Base-by-base conservation (phyloP, 768 basidiomycete genomes). In the Saitozyma sp. region DNA sequence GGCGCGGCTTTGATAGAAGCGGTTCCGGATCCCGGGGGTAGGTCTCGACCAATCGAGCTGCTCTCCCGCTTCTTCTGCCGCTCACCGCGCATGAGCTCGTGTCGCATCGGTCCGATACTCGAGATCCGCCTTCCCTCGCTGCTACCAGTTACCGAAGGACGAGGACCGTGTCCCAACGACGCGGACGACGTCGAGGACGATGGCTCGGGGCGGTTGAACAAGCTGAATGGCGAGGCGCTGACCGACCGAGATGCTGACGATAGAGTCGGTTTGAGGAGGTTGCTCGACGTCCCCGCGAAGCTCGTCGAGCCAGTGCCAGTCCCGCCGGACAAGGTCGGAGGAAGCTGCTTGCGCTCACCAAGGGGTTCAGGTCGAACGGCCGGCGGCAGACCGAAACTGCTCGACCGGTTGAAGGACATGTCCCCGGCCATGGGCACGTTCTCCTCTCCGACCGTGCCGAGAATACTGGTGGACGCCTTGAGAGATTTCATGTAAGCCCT, bases 101-200 rank as follows among this genome's bases (percentile, higher is more conserved):
- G 51, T 11, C 59, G 51, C 7, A 54, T 17, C 10, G 59, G 59
- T 20, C 59, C 59, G 16, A 60, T 60, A 54, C 52, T 60, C 13
- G 59, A 60, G 14, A 49, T 42, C 38, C 52, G 1, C 9, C 52
- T 29, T 2, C 29, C 29, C 2, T 29, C 29, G 29, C 29, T 29
- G 5, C 29, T 29, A 29, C 29, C 29, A 2, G 29, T 29, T 29
- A 29, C 29, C 29, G 29, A 29, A 29, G 29, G 29, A 29, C 29
- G 29, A 29, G 29, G 29, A 29, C 29, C 29, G 29, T 29, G 20
- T 11, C 52, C 11, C 19, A 37, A 54, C 7, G 52, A 37, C 14
- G 14, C 19, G 19, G 41, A 50, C 29, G 19, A 50, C 20, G 37
- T 20, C 43, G 29, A 45, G 51, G 1, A 17, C 5, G 50, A 50